Percentiles rank a stretch among this genome's conserved stretches.
phyloP scores from a whole-genome alignment of 768 basidiomycete species.

The Pulveroboletus ravenelii region DNA sequence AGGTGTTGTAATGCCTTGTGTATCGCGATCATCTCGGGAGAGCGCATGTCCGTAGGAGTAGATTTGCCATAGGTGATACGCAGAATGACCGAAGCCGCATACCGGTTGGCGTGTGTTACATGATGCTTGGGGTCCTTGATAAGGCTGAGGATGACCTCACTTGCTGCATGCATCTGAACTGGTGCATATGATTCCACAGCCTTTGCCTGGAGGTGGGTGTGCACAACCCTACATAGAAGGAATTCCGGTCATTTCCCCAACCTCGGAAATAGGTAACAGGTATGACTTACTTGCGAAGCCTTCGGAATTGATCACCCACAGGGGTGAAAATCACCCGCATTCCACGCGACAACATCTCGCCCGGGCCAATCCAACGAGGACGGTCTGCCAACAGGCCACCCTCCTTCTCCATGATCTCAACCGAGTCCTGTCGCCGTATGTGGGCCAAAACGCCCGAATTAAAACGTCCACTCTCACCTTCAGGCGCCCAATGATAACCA shows the following conservation, averaged over 20 bases:
- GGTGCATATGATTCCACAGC: conserved; percentile 45
- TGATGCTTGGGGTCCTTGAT: conserved; percentile 28
- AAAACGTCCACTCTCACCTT: conserved; percentile 27
- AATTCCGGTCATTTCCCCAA: neutral
- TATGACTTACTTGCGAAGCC: conserved; percentile 48
- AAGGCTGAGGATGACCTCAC: conserved; percentile 28
- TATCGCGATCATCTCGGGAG: conserved; percentile 24
- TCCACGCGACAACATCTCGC: conserved; percentile 55
- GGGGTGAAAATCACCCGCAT: conserved; percentile 53
- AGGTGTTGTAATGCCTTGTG: conserved; percentile 34
- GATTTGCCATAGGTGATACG: conserved; percentile 20
- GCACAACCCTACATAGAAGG: conserved; percentile 12
- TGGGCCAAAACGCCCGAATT: neutral
- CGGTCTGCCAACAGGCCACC: conserved; percentile 43
- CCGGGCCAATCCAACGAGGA: conserved; percentile 51
- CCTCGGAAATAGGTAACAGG: neutral
- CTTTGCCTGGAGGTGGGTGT: conserved; percentile 42
- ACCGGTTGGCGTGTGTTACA: conserved; percentile 45
- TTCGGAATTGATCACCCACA: conserved; percentile 55
- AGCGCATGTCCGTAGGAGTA: conserved; percentile 6
- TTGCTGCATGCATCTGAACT: conserved; percentile 35
- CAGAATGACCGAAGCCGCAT: conserved; percentile 32
- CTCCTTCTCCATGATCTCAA: conserved; percentile 65
- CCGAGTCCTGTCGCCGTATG: conserved; percentile 40
- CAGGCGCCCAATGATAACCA: conserved; percentile 33